Conservation (phyloP, 176 grass and related monocot species). For the Oryza punctata region DNA sequence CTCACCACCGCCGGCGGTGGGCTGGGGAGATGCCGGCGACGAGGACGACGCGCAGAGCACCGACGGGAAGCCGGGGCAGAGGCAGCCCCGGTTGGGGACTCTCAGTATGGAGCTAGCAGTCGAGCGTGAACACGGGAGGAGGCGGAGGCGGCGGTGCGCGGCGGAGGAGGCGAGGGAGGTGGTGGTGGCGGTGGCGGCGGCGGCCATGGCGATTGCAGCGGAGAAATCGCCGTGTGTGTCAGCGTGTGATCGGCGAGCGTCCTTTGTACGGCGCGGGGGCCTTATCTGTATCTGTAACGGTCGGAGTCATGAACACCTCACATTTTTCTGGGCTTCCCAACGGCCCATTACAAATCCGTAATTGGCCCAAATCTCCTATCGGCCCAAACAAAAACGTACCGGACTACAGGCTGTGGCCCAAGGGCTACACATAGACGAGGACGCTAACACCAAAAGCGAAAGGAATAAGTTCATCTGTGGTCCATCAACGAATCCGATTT, state of each 20-base stretch:
- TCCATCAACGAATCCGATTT: no score
- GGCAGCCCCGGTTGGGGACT: neutral
- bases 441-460: no score
- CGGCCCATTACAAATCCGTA: no score
- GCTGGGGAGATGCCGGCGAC: neutral
- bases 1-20: conserved; percentile 36
- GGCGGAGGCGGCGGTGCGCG: neutral
- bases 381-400: no score
- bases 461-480: no score
- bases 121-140: neutral
- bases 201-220: conserved; percentile 31
- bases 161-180: conserved; percentile 39
- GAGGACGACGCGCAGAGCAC: conserved; percentile 32
- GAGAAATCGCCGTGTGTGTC: neutral
- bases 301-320: conserved; percentile 25
- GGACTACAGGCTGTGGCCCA: no score
- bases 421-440: no score
- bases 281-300: conserved; percentile 59
- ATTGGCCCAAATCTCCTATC: no score
- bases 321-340: no score
- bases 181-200: conserved; percentile 16
- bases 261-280: neutral
- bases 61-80: conserved; percentile 6
- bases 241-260: conserved; percentile 38
- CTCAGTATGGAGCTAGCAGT: neutral